Percentiles rank a stretch among this genome's conserved stretches.
phyloP scores from a whole-genome alignment of 1,139 yeast genomes.

The Candida labiduridarum region DNA sequence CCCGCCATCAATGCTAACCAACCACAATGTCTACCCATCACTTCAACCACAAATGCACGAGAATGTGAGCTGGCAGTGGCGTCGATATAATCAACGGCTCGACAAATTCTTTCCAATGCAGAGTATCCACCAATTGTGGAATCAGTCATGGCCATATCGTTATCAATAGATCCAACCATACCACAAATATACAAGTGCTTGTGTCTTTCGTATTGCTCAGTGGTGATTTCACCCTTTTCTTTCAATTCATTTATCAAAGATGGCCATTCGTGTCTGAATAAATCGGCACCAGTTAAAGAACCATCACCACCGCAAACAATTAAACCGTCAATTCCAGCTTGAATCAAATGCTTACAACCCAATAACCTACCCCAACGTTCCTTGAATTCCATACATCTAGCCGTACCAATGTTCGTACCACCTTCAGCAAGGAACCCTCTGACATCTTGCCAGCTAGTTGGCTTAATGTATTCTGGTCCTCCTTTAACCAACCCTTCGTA shows the following conservation, averaged over 20 bases:
- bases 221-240: conserved; percentile 49
- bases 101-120: conserved; percentile 73
- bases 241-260: conserved; percentile 63
- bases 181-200: conserved; percentile 72
- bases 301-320: conserved; percentile 90
- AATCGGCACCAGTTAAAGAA: conserved; percentile 80
- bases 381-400: conserved; percentile 68
- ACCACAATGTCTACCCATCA: conserved; percentile 92
- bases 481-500: conserved; percentile 77
- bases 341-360: conserved; percentile 70
- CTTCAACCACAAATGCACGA: conserved; percentile 81
- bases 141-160: conserved; percentile 83
- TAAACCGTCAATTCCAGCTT: conserved; percentile 75
- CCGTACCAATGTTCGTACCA: conserved; percentile 84
- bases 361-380: conserved; percentile 67
- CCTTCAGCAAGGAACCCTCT: conserved; percentile 75
- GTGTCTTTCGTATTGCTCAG: conserved; percentile 54
- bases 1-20: conserved; percentile 88
- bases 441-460: conserved; percentile 78
- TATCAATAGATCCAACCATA: conserved; percentile 79
- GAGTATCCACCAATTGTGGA: conserved; percentile 83
- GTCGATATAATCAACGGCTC: conserved; percentile 78
- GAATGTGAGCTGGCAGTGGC: conserved; percentile 86
- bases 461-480: conserved; percentile 57
- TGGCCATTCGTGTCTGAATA: conserved; percentile 81